Evolutionary conservation across 208 protist species (phyloP).

Genomic region (Trichomonas vaginalis): DNA sequence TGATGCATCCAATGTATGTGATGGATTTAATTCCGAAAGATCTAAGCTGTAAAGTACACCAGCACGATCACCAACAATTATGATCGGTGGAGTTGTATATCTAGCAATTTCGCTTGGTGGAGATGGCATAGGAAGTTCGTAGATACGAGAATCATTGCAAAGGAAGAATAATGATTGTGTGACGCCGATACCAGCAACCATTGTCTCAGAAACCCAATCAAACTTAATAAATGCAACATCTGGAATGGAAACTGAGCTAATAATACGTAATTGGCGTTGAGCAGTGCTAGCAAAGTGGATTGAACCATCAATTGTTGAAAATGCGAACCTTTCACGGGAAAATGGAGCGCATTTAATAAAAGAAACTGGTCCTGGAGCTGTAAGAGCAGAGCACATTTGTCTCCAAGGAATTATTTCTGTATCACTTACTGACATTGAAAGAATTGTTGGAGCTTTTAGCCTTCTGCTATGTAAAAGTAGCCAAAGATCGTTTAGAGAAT

Average conservation of each 20-base stretch:
- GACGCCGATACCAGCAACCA: not conserved
- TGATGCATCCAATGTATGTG: not conserved
- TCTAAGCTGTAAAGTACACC: not conserved
- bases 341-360: not conserved
- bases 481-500: slow-evolving; percentile 4
- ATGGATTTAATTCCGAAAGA: not conserved
- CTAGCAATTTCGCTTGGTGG: not conserved
- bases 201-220: not conserved
- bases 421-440: not conserved
- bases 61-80: not conserved
- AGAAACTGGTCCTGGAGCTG: not conserved
- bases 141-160: not conserved
- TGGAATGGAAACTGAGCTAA: not conserved
- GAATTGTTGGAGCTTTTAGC: not conserved
- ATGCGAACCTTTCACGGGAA: not conserved
- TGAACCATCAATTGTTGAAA: not conserved
- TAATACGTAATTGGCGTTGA: not conserved
- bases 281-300: not conserved
- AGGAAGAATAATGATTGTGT: not conserved
- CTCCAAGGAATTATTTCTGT: not conserved
- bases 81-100: not conserved
- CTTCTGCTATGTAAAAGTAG: not conserved
- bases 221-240: not conserved
- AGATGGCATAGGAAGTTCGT: not conserved
- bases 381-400: not conserved